Base-by-base conservation (phyloP, 345 rosid genomes). In the thale cress (Arabidopsis thaliana) region DNA sequence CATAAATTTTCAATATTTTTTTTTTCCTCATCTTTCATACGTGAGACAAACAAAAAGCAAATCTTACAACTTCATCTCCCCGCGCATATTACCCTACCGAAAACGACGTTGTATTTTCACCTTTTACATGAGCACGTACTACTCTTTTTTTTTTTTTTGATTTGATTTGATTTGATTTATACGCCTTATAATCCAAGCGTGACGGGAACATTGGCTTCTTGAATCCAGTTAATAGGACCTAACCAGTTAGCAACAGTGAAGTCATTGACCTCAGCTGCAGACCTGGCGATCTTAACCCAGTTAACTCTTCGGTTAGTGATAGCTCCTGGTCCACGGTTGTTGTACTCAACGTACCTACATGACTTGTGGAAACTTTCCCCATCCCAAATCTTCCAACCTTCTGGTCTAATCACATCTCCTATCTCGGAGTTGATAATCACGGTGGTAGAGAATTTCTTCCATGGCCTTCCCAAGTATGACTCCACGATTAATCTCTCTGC, bases 381-480 rank as follows among this genome's bases (percentile, higher is more conserved):
- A 0, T 16, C 38, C 94, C 93, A 87, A 0, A 76, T 20, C 6
- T 6, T 55, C 88, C 90, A 90, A 8, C 97, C 98, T 3, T 77
- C 89, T 1, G 93, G 89, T 11, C 81, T 84, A 20, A 93, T 83
- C 71, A 87, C 44, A 51, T 89, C 97, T 0, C 87, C 97, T 2
- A 93, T 42, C 48, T 79, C 78, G 0, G 79, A 22, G 78, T 93
- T 91, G 80, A 88, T 85, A 2, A 90, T 23, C 12, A 85, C 87
- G 20, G 97, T 83, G 28, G 83, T 80, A 0, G 97, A 74, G 46
- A n/a, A 81, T 24, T 72, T 13, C 81, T 87, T 90, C 98, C 97
- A 90, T 0, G 98, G 97, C 58, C 98, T 72, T 7, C 98, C 97
- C 53, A 93, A 68, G 82, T 83, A 93, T 1, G 91, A 82, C 73